phyloP scores from a whole-genome alignment of 176 grass and related monocot species.

The Rhynchospora tenuis region DNA sequence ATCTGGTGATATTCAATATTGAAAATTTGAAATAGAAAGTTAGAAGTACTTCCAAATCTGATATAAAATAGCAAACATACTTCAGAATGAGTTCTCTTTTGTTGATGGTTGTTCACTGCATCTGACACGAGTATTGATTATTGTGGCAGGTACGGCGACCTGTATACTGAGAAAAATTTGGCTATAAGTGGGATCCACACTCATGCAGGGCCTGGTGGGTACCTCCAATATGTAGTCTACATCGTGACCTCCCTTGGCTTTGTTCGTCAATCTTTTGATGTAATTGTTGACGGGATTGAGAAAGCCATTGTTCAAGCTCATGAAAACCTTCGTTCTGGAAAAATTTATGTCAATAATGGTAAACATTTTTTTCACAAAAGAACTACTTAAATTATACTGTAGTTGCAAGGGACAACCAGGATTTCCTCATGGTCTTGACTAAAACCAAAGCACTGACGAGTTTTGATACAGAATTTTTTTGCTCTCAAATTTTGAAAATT shows the following conservation, averaged over 20 bases:
- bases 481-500: neutral
- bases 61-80: neutral
- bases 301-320: conserved; percentile 85
- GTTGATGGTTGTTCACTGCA: neutral
- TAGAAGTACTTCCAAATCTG: neutral
- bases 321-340: conserved; percentile 69
- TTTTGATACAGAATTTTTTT: neutral
- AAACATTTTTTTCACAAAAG: neutral
- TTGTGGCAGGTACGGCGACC: conserved; percentile 65
- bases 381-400: neutral
- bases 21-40: neutral
- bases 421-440: neutral
- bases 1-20: neutral
- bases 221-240: conserved; percentile 93
- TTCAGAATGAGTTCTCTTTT: neutral
- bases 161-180: conserved; percentile 85
- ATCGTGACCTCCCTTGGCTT: conserved; percentile 95
- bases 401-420: neutral
- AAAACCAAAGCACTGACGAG: neutral
- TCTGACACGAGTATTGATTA: neutral
- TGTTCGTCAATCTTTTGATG: conserved; percentile 94
- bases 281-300: conserved; percentile 89
- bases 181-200: conserved; percentile 97
- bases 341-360: conserved; percentile 89
- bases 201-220: conserved; percentile 92